Evolutionary conservation across 2,329 filamentous ascomycete genomes (phyloP).

Genomic region (Pseudopyrenochaeta lycopersici): DNA sequence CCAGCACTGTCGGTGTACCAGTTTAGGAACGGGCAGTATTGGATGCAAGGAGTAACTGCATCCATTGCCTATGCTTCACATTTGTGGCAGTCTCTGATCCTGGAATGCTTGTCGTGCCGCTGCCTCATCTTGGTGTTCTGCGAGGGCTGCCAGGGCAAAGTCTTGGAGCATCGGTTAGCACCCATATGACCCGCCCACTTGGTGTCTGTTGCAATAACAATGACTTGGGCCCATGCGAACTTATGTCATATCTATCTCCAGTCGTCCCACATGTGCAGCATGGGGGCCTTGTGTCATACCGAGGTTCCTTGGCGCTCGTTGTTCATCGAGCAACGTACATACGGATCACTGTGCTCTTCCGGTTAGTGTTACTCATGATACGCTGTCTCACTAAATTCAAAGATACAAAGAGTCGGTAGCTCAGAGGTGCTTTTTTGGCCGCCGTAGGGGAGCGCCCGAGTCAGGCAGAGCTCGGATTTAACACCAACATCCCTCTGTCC

Average conservation of each 20-base stretch:
- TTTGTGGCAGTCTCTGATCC: background rate
- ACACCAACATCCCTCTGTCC: background rate
- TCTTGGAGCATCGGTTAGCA: constrained; percentile 5
- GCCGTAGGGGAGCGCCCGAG: background rate
- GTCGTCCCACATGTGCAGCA: constrained; percentile 7
- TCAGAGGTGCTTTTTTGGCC: background rate
- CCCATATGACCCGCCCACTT: background rate
- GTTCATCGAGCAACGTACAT: background rate
- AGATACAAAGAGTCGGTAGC: background rate
- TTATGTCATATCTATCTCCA: constrained; percentile 4
- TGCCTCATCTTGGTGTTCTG: background rate
- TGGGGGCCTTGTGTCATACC: constrained; percentile 13
- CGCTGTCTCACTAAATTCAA: background rate
- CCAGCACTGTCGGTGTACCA: background rate
- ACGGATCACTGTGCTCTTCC: background rate
- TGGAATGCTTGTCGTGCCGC: background rate
- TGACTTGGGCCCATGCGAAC: background rate
- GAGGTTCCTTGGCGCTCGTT: constrained; percentile 13
- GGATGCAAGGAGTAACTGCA: constrained; percentile 8
- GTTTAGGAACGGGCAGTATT: constrained; percentile 6
- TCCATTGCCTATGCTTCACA: background rate
- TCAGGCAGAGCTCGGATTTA: background rate
- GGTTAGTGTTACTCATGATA: background rate
- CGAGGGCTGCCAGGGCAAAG: constrained; percentile 1
- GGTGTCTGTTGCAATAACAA: background rate